Percentiles rank a stretch among this genome's conserved stretches.
These are phyloP conservation scores for Ampelocalamus luodianensis DNA, from an alignment of 176 grass and related monocot genomes.

Conservation along the genomic window DNA sequence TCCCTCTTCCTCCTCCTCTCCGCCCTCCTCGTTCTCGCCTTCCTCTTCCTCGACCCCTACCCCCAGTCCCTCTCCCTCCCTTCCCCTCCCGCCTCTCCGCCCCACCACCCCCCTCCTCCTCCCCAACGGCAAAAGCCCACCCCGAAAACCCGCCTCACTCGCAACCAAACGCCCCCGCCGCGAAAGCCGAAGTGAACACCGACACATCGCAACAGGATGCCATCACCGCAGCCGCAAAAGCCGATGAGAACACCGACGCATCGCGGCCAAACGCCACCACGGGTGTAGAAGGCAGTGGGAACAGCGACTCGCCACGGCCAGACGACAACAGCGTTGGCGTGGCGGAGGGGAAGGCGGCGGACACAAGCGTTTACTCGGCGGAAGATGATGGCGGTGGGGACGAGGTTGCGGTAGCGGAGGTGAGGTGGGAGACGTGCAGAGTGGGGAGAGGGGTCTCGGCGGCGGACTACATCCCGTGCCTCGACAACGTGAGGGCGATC, in stretches of 20 bases:
- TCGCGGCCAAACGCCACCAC: neutral
- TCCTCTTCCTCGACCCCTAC: slow-evolving; percentile 51
- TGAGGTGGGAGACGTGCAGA: slow-evolving; percentile 73
- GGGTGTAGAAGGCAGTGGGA: neutral
- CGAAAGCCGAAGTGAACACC: neutral
- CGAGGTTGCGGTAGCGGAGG: slow-evolving; percentile 42
- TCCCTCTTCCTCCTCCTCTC: slow-evolving; percentile 56
- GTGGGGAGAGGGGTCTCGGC: slow-evolving; percentile 57
- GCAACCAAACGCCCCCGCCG: neutral
- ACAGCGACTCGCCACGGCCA: neutral
- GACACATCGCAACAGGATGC: neutral
- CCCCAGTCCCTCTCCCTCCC: slow-evolving; percentile 23
- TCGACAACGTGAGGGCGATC: slow-evolving; percentile 93
- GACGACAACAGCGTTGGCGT: neutral
- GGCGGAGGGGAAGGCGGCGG: slow-evolving; percentile 7
- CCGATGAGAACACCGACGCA: neutral
- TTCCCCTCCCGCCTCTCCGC: slow-evolving; percentile 39
- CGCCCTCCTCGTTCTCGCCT: slow-evolving; percentile 43
- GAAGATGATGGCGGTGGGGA: slow-evolving; percentile 3
- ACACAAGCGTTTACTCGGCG: neutral
- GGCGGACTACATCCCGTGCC: slow-evolving; percentile 77
- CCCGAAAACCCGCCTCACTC: neutral
- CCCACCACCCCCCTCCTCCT: neutral
- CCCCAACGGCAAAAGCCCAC: slow-evolving; percentile 11
- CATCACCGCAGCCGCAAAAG: neutral